Conservation (phyloP, 306 rosid genomes). For the Neltuma alba region DNA sequence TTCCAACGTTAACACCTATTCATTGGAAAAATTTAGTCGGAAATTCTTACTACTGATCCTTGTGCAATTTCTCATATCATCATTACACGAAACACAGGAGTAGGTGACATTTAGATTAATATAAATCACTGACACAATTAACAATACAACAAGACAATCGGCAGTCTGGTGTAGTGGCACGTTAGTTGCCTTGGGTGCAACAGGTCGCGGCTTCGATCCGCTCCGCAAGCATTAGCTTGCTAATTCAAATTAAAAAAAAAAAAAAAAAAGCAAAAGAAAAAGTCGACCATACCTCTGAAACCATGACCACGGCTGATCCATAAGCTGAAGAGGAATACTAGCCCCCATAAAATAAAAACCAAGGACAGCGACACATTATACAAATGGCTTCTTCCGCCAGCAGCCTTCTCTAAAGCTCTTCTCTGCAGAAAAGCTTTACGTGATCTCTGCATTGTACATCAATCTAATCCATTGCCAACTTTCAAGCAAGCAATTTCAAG, state of each 20-base stretch:
- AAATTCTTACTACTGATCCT: background rate
- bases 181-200: too few relatives aligned
- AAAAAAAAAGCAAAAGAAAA: background rate
- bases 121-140: background rate
- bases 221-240: too few relatives aligned
- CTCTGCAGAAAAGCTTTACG: conserved; percentile 67
- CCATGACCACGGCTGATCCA: conserved; percentile 76
- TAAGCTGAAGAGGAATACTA: conserved; percentile 68
- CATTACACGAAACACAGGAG: background rate
- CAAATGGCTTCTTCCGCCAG: conserved; percentile 53
- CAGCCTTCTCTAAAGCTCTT: conserved; percentile 59
- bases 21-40: background rate
- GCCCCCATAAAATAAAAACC: conserved; percentile 72
- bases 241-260: too few relatives aligned
- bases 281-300: conserved; percentile 56
- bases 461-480: conserved; percentile 48
- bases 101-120: background rate
- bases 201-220: too few relatives aligned
- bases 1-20: background rate
- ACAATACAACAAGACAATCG: conserved; percentile 13
- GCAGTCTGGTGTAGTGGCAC: too few relatives aligned
- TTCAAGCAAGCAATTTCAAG: conserved; percentile 13
- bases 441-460: conserved; percentile 85
- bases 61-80: background rate
- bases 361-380: conserved; percentile 77